These are phyloP conservation scores for Petrea volubilis DNA, from an alignment of 257 asterid species.

Conservation along the genomic window DNA sequence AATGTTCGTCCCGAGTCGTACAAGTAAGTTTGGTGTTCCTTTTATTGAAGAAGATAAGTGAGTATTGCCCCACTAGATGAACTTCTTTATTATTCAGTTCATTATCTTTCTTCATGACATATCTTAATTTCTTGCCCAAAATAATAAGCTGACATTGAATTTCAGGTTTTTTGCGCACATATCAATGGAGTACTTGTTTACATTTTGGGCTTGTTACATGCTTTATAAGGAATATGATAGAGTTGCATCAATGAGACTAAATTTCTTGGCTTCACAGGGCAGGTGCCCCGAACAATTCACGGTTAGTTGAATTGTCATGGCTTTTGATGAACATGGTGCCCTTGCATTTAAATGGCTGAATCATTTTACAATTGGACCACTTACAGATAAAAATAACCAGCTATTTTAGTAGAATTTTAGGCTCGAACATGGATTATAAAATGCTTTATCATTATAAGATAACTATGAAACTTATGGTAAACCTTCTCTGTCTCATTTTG, in stretches of 20 bases:
- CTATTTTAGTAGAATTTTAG: background rate
- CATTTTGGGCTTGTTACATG: slow-evolving; percentile 89
- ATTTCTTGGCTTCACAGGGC: slow-evolving; percentile 76
- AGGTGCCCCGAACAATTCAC: slow-evolving; percentile 85
- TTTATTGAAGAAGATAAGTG: background rate
- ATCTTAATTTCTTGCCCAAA: slow-evolving; percentile 11
- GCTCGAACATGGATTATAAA: background rate
- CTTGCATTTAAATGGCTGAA: background rate
- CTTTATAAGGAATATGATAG: slow-evolving; percentile 85
- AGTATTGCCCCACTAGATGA: background rate
- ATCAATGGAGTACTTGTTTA: slow-evolving; percentile 76
- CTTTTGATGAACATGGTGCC: background rate
- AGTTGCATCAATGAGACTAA: slow-evolving; percentile 83
- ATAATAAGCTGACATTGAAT: slow-evolving; percentile 20
- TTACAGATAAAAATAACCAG: background rate
- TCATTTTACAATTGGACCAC: background rate
- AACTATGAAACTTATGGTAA: background rate
- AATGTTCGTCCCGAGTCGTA: slow-evolving; percentile 69
- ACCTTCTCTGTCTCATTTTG: background rate
- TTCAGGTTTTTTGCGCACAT: slow-evolving; percentile 93
- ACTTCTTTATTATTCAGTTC: background rate
- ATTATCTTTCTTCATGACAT: background rate
- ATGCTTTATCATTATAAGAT: background rate
- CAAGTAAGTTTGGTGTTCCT: slow-evolving; percentile 53
- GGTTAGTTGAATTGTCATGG: slow-evolving; percentile 49